Evolutionary conservation across 371 early-diverging fungal species (phyloP).

Genomic region (Mucor velutinosus): DNA sequence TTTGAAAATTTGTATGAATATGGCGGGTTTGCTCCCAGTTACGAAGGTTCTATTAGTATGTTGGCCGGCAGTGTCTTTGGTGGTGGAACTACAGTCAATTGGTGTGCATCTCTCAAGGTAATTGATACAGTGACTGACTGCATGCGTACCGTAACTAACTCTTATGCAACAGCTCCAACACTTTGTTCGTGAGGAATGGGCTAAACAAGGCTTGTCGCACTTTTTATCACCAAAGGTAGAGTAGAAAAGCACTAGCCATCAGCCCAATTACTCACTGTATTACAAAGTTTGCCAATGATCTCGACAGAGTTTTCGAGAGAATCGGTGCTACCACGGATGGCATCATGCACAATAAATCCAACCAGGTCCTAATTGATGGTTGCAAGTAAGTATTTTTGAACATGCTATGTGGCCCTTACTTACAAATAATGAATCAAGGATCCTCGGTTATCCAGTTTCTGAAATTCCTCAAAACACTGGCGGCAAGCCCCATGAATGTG

Average conservation of each 20-base stretch:
- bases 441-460: slow-evolving; percentile 61
- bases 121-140: not conserved
- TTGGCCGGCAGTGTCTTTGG: slow-evolving; percentile 71
- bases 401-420: not conserved
- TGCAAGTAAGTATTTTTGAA: slow-evolving; percentile 40
- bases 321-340: slow-evolving; percentile 58
- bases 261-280: not conserved
- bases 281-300: slow-evolving; percentile 32
- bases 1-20: slow-evolving; percentile 55
- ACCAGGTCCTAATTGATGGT: slow-evolving; percentile 65
- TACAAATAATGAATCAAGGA: slow-evolving; percentile 33
- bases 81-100: slow-evolving; percentile 70
- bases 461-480: slow-evolving; percentile 73
- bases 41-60: slow-evolving; percentile 52
- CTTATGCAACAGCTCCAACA: slow-evolving; percentile 41
- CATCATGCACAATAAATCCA: slow-evolving; percentile 64
- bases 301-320: slow-evolving; percentile 61
- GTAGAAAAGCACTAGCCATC: not conserved
- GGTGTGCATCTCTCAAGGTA: slow-evolving; percentile 67
- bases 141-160: not conserved
- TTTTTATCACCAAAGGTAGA: slow-evolving; percentile 48
- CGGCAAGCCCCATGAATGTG: slow-evolving; percentile 64
- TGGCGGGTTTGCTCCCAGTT: slow-evolving; percentile 42
- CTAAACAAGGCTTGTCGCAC: slow-evolving; percentile 56
- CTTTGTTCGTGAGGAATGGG: slow-evolving; percentile 77